A percentile compares a stretch with the other conserved stretches of the same genome.
Evolutionary conservation across 2,329 filamentous ascomycete genomes (phyloP).

Genomic region (Laburnicola sp.): DNA sequence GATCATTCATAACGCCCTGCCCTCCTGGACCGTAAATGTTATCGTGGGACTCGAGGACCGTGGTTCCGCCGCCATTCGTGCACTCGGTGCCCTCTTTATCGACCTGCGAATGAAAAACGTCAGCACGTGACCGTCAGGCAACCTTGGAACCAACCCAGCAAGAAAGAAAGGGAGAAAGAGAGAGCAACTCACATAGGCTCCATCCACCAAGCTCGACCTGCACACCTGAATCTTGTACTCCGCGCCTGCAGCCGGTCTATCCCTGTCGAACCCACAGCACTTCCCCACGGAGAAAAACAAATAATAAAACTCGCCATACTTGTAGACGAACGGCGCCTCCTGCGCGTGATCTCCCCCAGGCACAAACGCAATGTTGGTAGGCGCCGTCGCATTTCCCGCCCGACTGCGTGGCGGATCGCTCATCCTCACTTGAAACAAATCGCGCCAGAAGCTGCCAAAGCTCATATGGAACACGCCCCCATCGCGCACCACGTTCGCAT

Average conservation of each 20-base stretch:
- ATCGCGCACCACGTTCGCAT: conserved; percentile 32
- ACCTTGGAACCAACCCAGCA: too few relatives aligned
- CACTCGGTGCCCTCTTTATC: conserved; percentile 58
- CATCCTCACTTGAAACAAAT: conserved; percentile 64
- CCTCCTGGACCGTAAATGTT: conserved; percentile 65
- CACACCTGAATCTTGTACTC: conserved; percentile 70
- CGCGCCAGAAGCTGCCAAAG: conserved; percentile 60
- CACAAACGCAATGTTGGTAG: conserved; percentile 58
- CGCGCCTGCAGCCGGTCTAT: conserved; percentile 56
- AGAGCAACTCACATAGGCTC: conserved; percentile 48
- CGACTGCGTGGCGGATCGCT: conserved; percentile 35
- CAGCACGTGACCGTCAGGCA: too few relatives aligned
- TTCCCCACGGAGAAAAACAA: conserved; percentile 64
- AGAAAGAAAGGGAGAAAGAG: too few relatives aligned
- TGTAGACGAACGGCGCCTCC: conserved; percentile 61
- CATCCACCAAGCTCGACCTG: conserved; percentile 55
- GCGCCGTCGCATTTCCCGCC: conserved; percentile 31
- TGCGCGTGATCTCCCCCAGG: conserved; percentile 55
- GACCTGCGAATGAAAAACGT: conserved; percentile 28
- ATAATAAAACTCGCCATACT: conserved; percentile 62
- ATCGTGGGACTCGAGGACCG: conserved; percentile 60
- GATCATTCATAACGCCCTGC: conserved; percentile 59
- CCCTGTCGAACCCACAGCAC: conserved; percentile 62
- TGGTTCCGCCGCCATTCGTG: conserved; percentile 58
- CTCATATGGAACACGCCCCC: too few relatives aligned